Percentiles rank a stretch among this genome's conserved stretches.
phyloP scores from a whole-genome alignment of 495 filamentous ascomycete genomes.

The Elasticomyces elasticus region DNA sequence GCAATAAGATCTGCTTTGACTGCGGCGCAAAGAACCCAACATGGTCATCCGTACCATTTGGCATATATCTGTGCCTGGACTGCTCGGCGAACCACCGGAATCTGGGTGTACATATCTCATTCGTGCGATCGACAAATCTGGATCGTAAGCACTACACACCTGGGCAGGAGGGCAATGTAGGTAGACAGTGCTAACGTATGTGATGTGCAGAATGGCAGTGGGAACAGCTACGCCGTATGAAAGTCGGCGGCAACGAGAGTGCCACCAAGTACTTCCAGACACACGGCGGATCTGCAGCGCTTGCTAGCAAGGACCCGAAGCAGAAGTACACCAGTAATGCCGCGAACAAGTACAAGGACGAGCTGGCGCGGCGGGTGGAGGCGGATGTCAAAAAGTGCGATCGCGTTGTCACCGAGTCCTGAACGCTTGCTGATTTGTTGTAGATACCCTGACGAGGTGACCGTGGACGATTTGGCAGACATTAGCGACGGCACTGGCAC shows the following conservation, averaged over 20 bases:
- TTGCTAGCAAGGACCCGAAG: conserved; percentile 91
- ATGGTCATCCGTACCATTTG: conserved; percentile 94
- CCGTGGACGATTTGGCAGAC: conserved; percentile 64
- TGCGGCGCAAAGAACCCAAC: conserved; percentile 94
- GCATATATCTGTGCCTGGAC: conserved; percentile 96
- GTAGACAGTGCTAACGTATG: conserved; percentile 12
- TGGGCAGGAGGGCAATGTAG: conserved; percentile 1
- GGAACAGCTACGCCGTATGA: conserved; percentile 97
- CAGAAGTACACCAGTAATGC: conserved; percentile 88
- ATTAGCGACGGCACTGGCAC: conserved; percentile 50
- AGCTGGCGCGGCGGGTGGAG: conserved; percentile 72
- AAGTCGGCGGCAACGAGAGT: conserved; percentile 95
- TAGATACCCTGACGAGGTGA: conserved; percentile 79
- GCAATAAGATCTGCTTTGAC: conserved; percentile 98
- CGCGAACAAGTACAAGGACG: conserved; percentile 93
- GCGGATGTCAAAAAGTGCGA: conserved; percentile 72
- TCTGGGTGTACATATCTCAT: conserved; percentile 62
- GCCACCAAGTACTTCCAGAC: conserved; percentile 96
- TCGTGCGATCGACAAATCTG: conserved; percentile 94
- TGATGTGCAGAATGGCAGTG: conserved; percentile 82
- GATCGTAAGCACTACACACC: conserved; percentile 59
- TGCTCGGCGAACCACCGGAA: conserved; percentile 55
- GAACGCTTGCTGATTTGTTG: neutral
- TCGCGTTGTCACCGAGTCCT: conserved; percentile 14
- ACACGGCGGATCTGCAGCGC: conserved; percentile 83